Evolutionary conservation across 176 grass and related monocot genomes (phyloP).

Genomic region (Bonia amplexicaulis): DNA sequence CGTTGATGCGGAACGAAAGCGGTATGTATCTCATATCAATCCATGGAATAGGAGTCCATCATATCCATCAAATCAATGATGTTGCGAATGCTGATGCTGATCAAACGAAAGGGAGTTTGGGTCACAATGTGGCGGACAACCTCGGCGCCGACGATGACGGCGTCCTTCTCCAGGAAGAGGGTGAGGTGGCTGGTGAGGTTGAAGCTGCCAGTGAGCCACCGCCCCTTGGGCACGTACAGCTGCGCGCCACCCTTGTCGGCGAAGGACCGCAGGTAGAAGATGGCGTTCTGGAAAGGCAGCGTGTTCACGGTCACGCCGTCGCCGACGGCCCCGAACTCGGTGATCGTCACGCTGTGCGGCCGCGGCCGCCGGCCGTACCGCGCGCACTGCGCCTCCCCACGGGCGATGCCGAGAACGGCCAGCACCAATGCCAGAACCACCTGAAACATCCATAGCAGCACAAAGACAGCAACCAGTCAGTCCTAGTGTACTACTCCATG

Average conservation of each 20-base stretch:
- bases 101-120: not conserved
- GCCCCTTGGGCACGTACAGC: slow-evolving; percentile 81
- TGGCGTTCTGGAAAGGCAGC: slow-evolving; percentile 82
- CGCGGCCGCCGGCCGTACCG: not conserved
- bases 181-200: slow-evolving; percentile 86
- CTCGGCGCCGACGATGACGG: slow-evolving; percentile 62
- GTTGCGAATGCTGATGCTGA: slow-evolving; percentile 16
- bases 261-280: slow-evolving; percentile 87
- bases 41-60: not conserved
- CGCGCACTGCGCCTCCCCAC: slow-evolving; percentile 14
- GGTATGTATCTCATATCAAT: not conserved
- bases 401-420: not conserved
- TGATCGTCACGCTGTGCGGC: slow-evolving; percentile 79
- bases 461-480: slow-evolving; percentile 15
- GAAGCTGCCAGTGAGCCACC: slow-evolving; percentile 92
- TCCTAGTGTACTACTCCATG: not conserved
- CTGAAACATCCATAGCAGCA: slow-evolving; percentile 39
- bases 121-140: slow-evolving; percentile 25
- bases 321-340: slow-evolving; percentile 82
- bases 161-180: slow-evolving; percentile 78
- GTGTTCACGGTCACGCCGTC: slow-evolving; percentile 77
- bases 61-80: not conserved
- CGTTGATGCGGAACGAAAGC: not conserved
- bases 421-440: slow-evolving; percentile 41
- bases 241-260: slow-evolving; percentile 91